Evolutionary conservation across 2,329 filamentous ascomycete genomes (phyloP).

Genomic region (Monosporascus sp.): DNA sequence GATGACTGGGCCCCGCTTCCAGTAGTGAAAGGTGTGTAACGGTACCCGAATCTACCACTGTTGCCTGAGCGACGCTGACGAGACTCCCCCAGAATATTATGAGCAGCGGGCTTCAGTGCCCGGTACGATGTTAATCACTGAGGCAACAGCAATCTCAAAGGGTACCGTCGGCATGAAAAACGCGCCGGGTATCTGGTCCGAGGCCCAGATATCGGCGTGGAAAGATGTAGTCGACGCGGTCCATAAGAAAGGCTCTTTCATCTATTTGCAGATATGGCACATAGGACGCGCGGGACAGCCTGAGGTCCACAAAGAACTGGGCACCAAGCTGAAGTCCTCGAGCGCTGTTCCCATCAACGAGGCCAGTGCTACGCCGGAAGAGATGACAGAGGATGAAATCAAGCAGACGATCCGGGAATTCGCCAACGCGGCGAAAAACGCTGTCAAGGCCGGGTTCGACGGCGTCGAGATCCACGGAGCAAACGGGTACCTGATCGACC

Average conservation of each 20-base stretch:
- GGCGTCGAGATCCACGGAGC: constrained; percentile 47
- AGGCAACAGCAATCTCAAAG: constrained; percentile 48
- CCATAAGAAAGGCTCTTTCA: constrained; percentile 55
- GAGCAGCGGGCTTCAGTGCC: constrained; percentile 28
- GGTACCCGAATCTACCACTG: neutral
- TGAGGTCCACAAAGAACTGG: constrained; percentile 32
- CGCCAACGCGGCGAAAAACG: constrained; percentile 47
- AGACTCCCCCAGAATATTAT: constrained; percentile 20
- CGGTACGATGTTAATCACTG: constrained; percentile 47
- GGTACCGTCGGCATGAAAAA: constrained; percentile 40
- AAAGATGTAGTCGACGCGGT: constrained; percentile 55
- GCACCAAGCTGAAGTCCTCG: constrained; percentile 41
- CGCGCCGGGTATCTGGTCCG: constrained; percentile 52
- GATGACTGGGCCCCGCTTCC: constrained; percentile 41
- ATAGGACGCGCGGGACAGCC: constrained; percentile 48
- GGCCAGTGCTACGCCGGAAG: constrained; percentile 49
- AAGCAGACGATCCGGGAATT: constrained; percentile 56
- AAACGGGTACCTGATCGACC: constrained; percentile 49
- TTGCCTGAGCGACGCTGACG: neutral
- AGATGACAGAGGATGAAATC: constrained; percentile 63
- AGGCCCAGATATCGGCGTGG: constrained; percentile 55
- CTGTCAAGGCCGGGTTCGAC: constrained; percentile 62
- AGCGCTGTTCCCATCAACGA: constrained; percentile 39
- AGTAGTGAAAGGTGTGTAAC: constrained; percentile 23
- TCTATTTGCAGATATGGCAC: constrained; percentile 62